Conservation (phyloP, 305 asterid genomes). For the Euphrasia arctica region DNA sequence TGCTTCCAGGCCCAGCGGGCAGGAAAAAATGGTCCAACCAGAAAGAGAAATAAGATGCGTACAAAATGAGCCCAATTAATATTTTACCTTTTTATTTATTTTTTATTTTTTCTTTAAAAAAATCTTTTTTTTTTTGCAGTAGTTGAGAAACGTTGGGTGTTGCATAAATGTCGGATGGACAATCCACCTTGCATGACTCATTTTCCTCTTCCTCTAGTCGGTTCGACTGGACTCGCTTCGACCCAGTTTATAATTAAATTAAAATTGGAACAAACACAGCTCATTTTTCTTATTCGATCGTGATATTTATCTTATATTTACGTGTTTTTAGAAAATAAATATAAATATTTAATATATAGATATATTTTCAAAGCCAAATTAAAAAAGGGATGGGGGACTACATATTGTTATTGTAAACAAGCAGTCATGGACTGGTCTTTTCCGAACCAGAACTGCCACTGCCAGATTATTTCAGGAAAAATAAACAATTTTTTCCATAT, state of each 20-base stretch:
- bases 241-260: too few relatives aligned
- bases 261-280: too few relatives aligned
- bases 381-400: too few relatives aligned
- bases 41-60: constrained; percentile 18
- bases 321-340: too few relatives aligned
- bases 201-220: neutral
- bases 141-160: constrained; percentile 37
- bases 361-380: too few relatives aligned
- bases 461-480: neutral
- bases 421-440: neutral
- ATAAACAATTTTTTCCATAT: neutral
- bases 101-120: neutral
- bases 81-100: neutral
- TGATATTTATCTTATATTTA: too few relatives aligned
- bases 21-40: constrained; percentile 30
- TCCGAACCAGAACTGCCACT: neutral
- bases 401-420: neutral
- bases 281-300: too few relatives aligned
- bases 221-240: too few relatives aligned
- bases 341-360: too few relatives aligned
- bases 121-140: constrained; percentile 22
- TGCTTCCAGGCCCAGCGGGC: constrained; percentile 9
- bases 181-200: constrained; percentile 34
- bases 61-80: constrained; percentile 21
- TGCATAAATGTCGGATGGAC: constrained; percentile 38